A percentile compares a stretch with the other conserved stretches of the same genome.
These are phyloP conservation scores for Talaromyces islandicus DNA, from an alignment of 2,329 filamentous ascomycete genomes.

Conservation along the genomic window DNA sequence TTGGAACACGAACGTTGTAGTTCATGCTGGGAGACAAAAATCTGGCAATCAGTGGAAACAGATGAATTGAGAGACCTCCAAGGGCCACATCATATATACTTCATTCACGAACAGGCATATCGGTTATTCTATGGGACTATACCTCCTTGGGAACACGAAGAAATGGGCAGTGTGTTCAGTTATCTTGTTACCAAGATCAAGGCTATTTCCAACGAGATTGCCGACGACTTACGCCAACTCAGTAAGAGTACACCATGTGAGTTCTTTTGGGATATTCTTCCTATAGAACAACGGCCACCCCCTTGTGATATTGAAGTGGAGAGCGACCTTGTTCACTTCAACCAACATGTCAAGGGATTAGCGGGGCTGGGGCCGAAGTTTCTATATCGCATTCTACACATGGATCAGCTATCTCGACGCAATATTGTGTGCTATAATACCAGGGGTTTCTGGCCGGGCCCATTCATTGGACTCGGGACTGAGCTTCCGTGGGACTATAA, in stretches of 20 bases:
- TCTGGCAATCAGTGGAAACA: background rate
- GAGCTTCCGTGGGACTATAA: background rate
- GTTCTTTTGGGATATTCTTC: background rate
- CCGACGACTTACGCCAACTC: background rate
- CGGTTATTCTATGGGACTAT: background rate
- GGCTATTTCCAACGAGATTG: background rate
- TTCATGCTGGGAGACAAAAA: background rate
- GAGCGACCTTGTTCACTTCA: background rate
- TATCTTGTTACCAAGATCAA: background rate
- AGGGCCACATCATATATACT: background rate
- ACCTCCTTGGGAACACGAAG: slow-evolving; percentile 1
- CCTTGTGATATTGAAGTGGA: background rate
- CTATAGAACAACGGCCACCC: background rate
- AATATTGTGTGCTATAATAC: background rate
- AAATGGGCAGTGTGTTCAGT: background rate
- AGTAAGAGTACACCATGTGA: background rate
- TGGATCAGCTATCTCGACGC: background rate
- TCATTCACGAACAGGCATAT: background rate
- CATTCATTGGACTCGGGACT: background rate
- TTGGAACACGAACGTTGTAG: background rate
- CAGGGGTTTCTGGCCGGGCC: background rate
- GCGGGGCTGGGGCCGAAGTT: background rate
- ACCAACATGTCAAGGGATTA: background rate
- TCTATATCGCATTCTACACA: background rate
- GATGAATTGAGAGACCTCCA: background rate